Conservation (phyloP, 345 rosid species). For the Dimocarpus longan region DNA sequence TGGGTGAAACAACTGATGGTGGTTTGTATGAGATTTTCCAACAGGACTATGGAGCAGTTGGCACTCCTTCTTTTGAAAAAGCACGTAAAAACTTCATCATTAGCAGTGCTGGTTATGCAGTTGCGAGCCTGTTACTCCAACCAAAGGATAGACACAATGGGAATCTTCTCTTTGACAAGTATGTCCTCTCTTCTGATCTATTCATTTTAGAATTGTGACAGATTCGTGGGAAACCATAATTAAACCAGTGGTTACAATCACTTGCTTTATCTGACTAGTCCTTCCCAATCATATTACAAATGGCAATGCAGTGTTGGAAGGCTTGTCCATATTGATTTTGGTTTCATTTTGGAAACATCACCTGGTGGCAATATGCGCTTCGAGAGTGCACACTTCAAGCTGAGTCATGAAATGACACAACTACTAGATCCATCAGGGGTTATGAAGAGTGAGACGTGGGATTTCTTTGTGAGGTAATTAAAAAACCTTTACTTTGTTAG, state of each 20-base stretch:
- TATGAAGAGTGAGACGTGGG: constrained; percentile 95
- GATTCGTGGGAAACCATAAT: not conserved
- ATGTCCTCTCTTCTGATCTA: constrained; percentile 27
- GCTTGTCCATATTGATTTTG: constrained; percentile 98
- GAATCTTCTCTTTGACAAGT: constrained; percentile 97
- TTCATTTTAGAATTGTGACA: constrained; percentile 16
- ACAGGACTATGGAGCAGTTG: constrained; percentile 96
- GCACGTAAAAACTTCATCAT: constrained; percentile 95
- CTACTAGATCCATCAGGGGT: constrained; percentile 86
- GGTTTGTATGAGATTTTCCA: constrained; percentile 97
- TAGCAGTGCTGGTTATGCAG: constrained; percentile 99
- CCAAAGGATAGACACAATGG: constrained; percentile 99
- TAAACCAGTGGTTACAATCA: not conserved
- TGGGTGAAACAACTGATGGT: constrained; percentile 99
- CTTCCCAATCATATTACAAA: not conserved
- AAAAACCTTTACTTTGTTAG: not conserved
- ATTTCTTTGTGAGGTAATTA: constrained; percentile 71
- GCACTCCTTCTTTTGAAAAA: constrained; percentile 82
- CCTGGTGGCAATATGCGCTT: constrained; percentile 98
- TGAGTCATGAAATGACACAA: constrained; percentile 99
- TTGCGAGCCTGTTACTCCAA: constrained; percentile 94
- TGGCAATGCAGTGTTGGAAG: constrained; percentile 69
- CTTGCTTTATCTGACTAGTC: constrained; percentile 3
- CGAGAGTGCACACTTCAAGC: constrained; percentile 96
- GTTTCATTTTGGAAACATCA: constrained; percentile 93